These are phyloP conservation scores for Dissophora globulifera DNA, from an alignment of 192 early-diverging fungal genomes.

Conservation along the genomic window DNA sequence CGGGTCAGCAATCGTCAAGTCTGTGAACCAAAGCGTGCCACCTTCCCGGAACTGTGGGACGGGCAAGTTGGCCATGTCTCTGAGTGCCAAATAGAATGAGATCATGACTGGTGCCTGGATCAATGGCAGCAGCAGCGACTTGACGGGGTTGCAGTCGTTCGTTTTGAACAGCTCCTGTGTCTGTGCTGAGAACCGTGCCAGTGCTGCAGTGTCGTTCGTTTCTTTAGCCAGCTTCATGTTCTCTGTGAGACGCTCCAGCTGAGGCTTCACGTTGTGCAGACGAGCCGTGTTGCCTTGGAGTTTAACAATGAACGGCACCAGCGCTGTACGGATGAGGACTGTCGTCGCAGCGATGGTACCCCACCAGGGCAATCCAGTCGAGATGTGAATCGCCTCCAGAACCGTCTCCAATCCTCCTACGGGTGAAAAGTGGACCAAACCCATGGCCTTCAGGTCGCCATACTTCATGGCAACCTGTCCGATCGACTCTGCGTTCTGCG, in stretches of 20 bases:
- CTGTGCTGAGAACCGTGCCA: slow-evolving; percentile 52
- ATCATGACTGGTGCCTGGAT: slow-evolving; percentile 87
- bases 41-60: slow-evolving; percentile 84
- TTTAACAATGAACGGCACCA: slow-evolving; percentile 81
- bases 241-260: slow-evolving; percentile 71
- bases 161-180: slow-evolving; percentile 75
- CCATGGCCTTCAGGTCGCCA: slow-evolving; percentile 88
- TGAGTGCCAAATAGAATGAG: slow-evolving; percentile 83
- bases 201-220: slow-evolving; percentile 65
- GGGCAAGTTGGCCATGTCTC: slow-evolving; percentile 81
- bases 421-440: slow-evolving; percentile 77
- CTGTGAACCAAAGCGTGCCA: slow-evolving; percentile 85
- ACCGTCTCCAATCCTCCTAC: slow-evolving; percentile 75
- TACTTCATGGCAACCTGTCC: slow-evolving; percentile 71
- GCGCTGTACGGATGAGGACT: slow-evolving; percentile 69
- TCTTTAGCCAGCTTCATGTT: slow-evolving; percentile 69
- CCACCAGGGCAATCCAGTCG: slow-evolving; percentile 94
- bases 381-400: slow-evolving; percentile 84
- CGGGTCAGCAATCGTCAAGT: slow-evolving; percentile 86
- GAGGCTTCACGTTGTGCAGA: slow-evolving; percentile 78
- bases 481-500: slow-evolving; percentile 57
- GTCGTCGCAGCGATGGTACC: slow-evolving; percentile 82
- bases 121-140: slow-evolving; percentile 68
- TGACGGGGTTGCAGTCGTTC: slow-evolving; percentile 72
- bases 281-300: slow-evolving; percentile 75